Conservation (phyloP, 768 basidiomycete genomes). For the Epithele typhae region DNA sequence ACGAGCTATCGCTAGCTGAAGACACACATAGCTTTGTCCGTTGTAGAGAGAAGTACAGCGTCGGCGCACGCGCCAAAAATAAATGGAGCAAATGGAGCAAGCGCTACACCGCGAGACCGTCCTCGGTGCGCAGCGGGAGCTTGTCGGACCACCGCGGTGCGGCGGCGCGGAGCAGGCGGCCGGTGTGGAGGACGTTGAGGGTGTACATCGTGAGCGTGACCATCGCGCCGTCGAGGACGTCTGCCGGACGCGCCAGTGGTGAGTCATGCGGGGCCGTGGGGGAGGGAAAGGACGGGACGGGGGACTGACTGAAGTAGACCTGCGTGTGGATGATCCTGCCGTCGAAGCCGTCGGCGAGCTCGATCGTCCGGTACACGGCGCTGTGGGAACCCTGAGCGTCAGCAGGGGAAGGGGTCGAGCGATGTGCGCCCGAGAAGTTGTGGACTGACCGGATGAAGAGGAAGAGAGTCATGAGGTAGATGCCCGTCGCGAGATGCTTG, state of each 20-base stretch:
- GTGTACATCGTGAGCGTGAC: conserved; percentile 28
- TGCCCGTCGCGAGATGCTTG: conserved; percentile 20
- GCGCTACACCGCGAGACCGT: too few species aligned
- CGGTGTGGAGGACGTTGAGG: conserved; percentile 32
- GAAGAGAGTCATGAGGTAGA: conserved; percentile 19
- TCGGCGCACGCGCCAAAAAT: too few species aligned
- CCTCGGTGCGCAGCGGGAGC: too few species aligned
- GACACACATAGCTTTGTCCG: too few species aligned
- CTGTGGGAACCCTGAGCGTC: too few species aligned
- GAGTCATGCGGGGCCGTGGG: too few species aligned
- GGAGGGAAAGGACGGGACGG: too few species aligned
- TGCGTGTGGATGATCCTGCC: conserved; percentile 46
- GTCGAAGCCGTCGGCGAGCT: conserved; percentile 44
- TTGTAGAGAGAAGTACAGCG: too few species aligned
- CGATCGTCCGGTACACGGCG: conserved; percentile 45
- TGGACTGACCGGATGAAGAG: conserved; percentile 25
- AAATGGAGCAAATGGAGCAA: too few species aligned
- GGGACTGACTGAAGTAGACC: conserved; percentile 38
- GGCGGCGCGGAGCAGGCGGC: conserved; percentile 19
- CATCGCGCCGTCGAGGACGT: conserved; percentile 29
- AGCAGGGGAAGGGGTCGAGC: conserved; percentile 8
- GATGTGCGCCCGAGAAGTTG: not conserved
- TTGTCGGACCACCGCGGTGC: too few species aligned
- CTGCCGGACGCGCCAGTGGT: too few species aligned
- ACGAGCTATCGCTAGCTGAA: too few species aligned